phyloP scores from a whole-genome alignment of 306 rosid species.

The Cotoneaster glaucophyllus region DNA sequence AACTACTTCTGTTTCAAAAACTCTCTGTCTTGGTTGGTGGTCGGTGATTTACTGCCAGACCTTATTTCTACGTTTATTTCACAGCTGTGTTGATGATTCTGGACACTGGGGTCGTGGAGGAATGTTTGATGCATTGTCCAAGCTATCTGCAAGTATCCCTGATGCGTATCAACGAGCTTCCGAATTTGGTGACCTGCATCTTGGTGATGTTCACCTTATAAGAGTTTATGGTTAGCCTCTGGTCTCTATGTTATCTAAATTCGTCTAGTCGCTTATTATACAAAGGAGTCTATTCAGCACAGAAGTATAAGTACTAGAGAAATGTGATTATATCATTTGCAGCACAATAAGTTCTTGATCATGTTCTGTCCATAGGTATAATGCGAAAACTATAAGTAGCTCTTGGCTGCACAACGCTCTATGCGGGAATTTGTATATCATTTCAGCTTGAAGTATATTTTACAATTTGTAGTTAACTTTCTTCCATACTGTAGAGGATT shows the following conservation, averaged over 20 bases:
- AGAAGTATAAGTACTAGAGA: not conserved
- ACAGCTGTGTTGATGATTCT: slow-evolving; percentile 81
- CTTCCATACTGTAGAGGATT: slow-evolving; percentile 32
- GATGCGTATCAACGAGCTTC: slow-evolving; percentile 73
- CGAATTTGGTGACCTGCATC: slow-evolving; percentile 81
- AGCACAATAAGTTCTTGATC: not conserved
- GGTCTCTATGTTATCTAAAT: not conserved
- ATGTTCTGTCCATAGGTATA: no score
- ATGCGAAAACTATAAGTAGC: not conserved
- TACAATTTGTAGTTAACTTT: not conserved
- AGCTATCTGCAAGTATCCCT: slow-evolving; percentile 58
- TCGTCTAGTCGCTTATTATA: not conserved
- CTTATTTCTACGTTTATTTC: slow-evolving; percentile 10
- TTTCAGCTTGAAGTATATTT: not conserved
- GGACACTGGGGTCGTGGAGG: slow-evolving; percentile 96
- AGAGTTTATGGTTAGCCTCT: slow-evolving; percentile 56
- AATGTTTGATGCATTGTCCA: slow-evolving; percentile 76
- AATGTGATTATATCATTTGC: not conserved
- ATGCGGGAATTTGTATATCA: not conserved
- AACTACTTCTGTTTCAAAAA: not conserved
- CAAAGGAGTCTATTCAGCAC: not conserved
- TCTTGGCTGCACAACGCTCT: not conserved
- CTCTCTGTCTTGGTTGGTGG: not conserved
- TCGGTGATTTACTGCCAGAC: slow-evolving; percentile 7
- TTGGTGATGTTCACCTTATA: slow-evolving; percentile 88